Evolutionary conservation across 768 basidiomycete species (phyloP), one percentile per base, ranked within the genome.

Genomic region (Lanmaoa rubissima): DNA sequence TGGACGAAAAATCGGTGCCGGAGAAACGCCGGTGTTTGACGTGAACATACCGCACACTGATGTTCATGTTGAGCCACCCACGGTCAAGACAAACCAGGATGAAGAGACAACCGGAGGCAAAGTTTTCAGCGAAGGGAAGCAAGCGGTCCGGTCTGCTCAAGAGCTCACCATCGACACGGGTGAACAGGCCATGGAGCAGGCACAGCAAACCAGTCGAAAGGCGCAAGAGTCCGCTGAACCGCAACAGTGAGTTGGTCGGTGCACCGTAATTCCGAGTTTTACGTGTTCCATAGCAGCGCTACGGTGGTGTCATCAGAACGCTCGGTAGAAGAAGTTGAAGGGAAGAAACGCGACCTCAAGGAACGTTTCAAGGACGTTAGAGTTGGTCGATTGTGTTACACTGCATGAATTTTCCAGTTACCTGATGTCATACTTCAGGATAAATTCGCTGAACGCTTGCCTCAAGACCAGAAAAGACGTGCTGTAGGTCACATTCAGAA

Each of bases 401-500:
- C 12, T 40, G 14, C 14, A 17, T 4, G 11, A 3, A 0, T 42
- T 24, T 24, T 8, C 26, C n/a, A 31, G 32, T 35, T 5, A 13
- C 36, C 34, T 59, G 66, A 34, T 57, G n/a, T 36, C 38, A 38
- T 42, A 19, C 9, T 40, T 1, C n/a, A 79, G 78, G 75, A 71
- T 28, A 74, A 73, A 24, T 50, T 85, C 32, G 69, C 74, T 42
- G 84, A 87, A 31, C 81, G 76, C 42, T 76, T 92, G 40, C 86
- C 90, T 1, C 80, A 87, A 49, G 79, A 88, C 61, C 86, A 90
- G 60, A 85, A 85, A 58, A 82, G 86, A 11, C 73, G 67, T 13
- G 80, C 76, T 0, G 70, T 77, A 35, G 82, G 87, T 8, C 76
- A 85, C 13, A 48, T 78, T 43, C 81, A 89, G 45, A 79, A 80